Evolutionary conservation across 495 filamentous ascomycete species (phyloP).

Genomic region (Wilcoxina mikolae): DNA sequence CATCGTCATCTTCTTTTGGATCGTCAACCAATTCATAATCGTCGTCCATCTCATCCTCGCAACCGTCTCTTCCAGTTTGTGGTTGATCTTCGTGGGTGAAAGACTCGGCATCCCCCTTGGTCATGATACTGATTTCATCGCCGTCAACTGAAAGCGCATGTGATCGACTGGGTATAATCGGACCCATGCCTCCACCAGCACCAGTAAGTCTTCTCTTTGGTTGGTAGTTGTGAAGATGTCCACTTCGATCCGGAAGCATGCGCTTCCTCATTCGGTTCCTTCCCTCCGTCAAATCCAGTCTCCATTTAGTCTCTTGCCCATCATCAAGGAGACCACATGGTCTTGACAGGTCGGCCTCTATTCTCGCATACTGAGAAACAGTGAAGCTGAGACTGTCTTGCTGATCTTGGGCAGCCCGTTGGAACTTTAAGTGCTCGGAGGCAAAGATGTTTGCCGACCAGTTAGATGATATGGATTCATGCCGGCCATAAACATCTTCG

Average conservation of each 20-base stretch:
- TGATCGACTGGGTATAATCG: conserved; percentile 19
- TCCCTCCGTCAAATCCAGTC: conserved; percentile 86
- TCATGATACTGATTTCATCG: conserved; percentile 29
- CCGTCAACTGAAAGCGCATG: conserved; percentile 28
- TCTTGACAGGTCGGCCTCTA: conserved; percentile 57
- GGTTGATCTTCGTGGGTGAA: conserved; percentile 19
- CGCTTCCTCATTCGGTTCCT: conserved; percentile 87
- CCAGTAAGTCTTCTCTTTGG: conserved; percentile 47
- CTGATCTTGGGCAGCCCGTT: conserved; percentile 73
- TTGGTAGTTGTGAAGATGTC: conserved; percentile 59
- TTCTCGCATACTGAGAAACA: conserved; percentile 52
- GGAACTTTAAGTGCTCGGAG: conserved; percentile 81
- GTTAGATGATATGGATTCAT: conserved; percentile 67
- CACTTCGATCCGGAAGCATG: conserved; percentile 57
- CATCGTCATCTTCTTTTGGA: conserved; percentile 63
- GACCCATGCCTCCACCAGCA: conserved; percentile 19
- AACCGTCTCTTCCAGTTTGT: conserved; percentile 28
- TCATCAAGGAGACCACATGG: conserved; percentile 67
- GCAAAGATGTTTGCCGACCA: conserved; percentile 92
- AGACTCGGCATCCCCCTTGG: conserved; percentile 24
- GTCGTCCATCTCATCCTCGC: conserved; percentile 51
- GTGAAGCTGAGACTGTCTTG: conserved; percentile 73
- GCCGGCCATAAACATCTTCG: conserved; percentile 57
- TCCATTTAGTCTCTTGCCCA: conserved; percentile 55
- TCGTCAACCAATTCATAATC: conserved; percentile 88